A percentile compares a stretch with the other conserved stretches of the same genome.
Evolutionary conservation across 345 rosid genomes (phyloP).

Genomic region (Theobroma cacao): DNA sequence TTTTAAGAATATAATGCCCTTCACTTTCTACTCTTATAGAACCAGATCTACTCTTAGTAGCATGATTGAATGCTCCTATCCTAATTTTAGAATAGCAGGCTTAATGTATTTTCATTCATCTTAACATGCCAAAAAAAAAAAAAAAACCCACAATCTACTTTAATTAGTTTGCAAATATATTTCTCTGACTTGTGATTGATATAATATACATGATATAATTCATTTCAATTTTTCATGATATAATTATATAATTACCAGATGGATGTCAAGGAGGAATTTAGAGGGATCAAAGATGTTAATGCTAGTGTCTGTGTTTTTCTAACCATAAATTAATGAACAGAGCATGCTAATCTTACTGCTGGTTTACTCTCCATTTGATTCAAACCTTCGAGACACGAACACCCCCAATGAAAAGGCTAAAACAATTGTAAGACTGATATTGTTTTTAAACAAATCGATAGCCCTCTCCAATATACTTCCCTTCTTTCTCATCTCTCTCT

Average conservation of each 20-base stretch:
- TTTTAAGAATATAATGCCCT: background rate
- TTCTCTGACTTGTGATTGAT: background rate
- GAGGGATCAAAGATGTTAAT: background rate
- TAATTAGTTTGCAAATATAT: background rate
- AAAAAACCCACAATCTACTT: too few relatives aligned
- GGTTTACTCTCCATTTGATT: background rate
- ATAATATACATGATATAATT: background rate
- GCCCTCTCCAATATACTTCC: constrained; percentile 14
- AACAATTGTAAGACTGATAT: constrained; percentile 29
- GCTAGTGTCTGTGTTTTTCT: background rate
- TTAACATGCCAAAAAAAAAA: background rate
- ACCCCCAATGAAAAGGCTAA: constrained; percentile 44
- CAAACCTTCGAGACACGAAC: background rate
- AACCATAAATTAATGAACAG: background rate
- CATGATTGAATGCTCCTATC: background rate
- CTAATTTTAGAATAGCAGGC: background rate
- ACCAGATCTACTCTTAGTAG: background rate
- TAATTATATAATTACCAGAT: background rate
- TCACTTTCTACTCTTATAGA: background rate
- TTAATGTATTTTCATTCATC: background rate
- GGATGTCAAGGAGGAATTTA: background rate
- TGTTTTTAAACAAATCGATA: constrained; percentile 20
- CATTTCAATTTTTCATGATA: background rate
- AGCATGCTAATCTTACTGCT: background rate
- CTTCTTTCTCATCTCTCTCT: constrained; percentile 1